Base-by-base conservation (phyloP, 495 filamentous ascomycete genomes). In the Penicillium silybi region DNA sequence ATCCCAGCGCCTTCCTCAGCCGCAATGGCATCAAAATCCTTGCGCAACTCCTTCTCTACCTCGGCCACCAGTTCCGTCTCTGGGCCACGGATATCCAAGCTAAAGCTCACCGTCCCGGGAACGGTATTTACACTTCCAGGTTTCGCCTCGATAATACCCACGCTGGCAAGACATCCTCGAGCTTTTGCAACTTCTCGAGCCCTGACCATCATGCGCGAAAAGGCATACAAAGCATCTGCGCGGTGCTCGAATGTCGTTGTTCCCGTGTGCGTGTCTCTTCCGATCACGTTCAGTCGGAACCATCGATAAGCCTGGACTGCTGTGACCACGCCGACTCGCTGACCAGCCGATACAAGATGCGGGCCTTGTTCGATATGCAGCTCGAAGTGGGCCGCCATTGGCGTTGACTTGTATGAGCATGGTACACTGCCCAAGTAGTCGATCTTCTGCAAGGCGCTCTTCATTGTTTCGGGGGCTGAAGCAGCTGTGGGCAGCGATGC, bases 341-440 rank as follows among this genome's bases (percentile, higher is more conserved):
- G 75, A 17, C 73, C 67, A 19, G 80, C 75, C 2, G 72, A 68
- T 46, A 89, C 80, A 2, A 92, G 76, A 37, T 85, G 80, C 15
- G 86, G 86, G 0, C 87, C 87, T 67, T 92, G 88, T 60, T 92
- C 88, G 48, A 92, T 91, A 58, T 92, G 88, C 4, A 91, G 71
- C 62, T 93, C 88, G 65, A 92, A 92, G 63, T 91, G 87, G 1
- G 88, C 88, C 16, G 81, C 89, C 72, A 92, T 83, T 0, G 86
- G 87, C 11, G 80, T 84, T 41, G 76, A 66, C 52, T 78, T 72
- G 62, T 85, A 76, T 41, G 76, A 82, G 15, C 80, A 80, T 6
- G 80, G 76, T 1, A 75, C 66, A 0, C 59, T 53, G 32, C 87
- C 88, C 2, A 89, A 70, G 52, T 89, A 91, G 10, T 82, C 83